Evolutionary conservation across 257 asterid genomes (phyloP).

Genomic region (Ballota nigra): DNA sequence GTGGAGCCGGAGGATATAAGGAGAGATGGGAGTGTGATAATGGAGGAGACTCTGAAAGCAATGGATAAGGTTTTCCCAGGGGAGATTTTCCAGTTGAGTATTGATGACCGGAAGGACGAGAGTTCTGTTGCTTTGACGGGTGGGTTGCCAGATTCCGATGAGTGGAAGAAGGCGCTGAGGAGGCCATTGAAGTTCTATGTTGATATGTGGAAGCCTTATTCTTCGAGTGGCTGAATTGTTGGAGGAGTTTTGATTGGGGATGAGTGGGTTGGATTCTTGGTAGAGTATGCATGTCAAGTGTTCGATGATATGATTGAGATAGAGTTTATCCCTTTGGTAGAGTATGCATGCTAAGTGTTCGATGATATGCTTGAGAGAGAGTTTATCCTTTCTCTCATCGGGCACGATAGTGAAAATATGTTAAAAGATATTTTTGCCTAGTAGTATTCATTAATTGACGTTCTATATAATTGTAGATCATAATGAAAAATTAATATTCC

Average conservation of each 20-base stretch:
- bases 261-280: too few relatives aligned
- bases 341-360: slow-evolving; percentile 22
- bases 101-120: slow-evolving; percentile 62
- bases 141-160: slow-evolving; percentile 46
- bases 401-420: background rate
- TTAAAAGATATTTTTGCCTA: background rate
- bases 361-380: slow-evolving; percentile 18
- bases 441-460: background rate
- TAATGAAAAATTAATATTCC: too few relatives aligned
- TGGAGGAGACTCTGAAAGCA: slow-evolving; percentile 77
- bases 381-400: background rate
- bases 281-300: too few relatives aligned
- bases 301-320: too few relatives aligned
- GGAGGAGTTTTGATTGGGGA: background rate
- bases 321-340: too few relatives aligned
- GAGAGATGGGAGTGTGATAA: slow-evolving; percentile 62
- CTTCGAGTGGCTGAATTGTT: background rate
- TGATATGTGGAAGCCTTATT: slow-evolving; percentile 60
- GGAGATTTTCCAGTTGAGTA: slow-evolving; percentile 47
- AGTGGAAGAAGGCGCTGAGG: slow-evolving; percentile 56
- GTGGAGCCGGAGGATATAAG: slow-evolving; percentile 82
- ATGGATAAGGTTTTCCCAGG: slow-evolving; percentile 46
- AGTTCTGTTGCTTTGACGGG: slow-evolving; percentile 78
- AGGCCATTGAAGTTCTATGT: slow-evolving; percentile 60
- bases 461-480: background rate